Percentiles rank a stretch among this genome's conserved stretches.
These are phyloP conservation scores for Aspergillus diversus DNA, from an alignment of 495 filamentous ascomycete genomes.

Conservation along the genomic window DNA sequence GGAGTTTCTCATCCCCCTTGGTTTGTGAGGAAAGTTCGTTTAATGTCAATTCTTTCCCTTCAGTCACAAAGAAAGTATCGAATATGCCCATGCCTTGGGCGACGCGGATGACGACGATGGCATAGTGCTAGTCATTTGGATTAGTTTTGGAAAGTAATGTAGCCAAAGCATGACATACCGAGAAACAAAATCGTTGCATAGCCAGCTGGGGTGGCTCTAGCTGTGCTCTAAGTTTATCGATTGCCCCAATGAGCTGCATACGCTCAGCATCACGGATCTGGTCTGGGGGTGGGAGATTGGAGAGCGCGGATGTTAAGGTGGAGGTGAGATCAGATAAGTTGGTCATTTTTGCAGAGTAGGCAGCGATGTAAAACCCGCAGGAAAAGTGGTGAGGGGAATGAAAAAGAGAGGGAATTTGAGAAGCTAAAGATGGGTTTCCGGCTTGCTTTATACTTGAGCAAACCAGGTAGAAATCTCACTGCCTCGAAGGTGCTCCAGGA, in stretches of 20 bases:
- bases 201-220: constrained; percentile 17
- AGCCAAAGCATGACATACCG: constrained; percentile 1
- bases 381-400: not conserved
- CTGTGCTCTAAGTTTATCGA: constrained; percentile 9
- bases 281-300: constrained; percentile 14
- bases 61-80: constrained; percentile 21
- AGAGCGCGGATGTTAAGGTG: constrained; percentile 11
- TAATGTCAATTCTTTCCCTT: constrained; percentile 16
- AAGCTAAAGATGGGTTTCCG: not conserved
- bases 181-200: constrained; percentile 8
- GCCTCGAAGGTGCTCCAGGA: not conserved
- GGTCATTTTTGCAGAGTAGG: not conserved
- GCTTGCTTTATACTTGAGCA: not conserved
- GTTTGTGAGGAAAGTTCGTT: constrained; percentile 19
- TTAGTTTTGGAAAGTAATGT: not conserved
- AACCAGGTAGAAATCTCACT: not conserved
- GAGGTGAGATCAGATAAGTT: constrained; percentile 7
- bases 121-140: constrained; percentile 12
- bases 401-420: not conserved
- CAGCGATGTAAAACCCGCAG: too few relatives aligned
- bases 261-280: constrained; percentile 13
- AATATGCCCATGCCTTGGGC: constrained; percentile 31
- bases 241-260: constrained; percentile 13
- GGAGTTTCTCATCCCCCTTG: constrained; percentile 27
- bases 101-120: constrained; percentile 13